Evolutionary conservation across 345 rosid genomes (phyloP), one percentile per base, ranked within the genome.

Genomic region (Euclidium syriacum): DNA sequence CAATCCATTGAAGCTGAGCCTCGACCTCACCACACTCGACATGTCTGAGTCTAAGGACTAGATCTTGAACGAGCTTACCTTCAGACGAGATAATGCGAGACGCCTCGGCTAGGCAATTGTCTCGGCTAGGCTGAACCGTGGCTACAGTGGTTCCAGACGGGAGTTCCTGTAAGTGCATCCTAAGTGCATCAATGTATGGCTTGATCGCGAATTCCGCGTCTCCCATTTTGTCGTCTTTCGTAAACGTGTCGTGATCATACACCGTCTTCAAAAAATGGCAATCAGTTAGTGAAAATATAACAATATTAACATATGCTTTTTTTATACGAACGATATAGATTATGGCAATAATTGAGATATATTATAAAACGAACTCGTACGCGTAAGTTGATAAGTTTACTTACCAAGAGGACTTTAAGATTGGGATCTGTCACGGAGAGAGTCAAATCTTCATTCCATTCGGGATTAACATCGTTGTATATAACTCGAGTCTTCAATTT

Each of bases 201-300:
- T 55, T 79, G 15, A 92, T 80, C 60, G 52, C 75, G 35, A 92
- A 76, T 44, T 87, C 96, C 5, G 95, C 97, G 50, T 90, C 83
- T 64, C 97, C 97, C 99, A 90, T 90, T 70, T 77, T 78, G 62
- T 92, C 99, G 62, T 94, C 99, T 68, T 79, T 85, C 64, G 79
- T 84, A 62, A 94, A 85, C 0, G 85, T 79, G 73, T 87, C 99
- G 27, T 85, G 85, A 72, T 94, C 97, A 53, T 82, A 90, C 53
- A 94, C 96, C n/a, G 72, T 79, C 96, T 87, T 77, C 1, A 5
- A n/a, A 43, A 62, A 18, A 6, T 10, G 17, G 10, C 23, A 46
- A 58, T 18, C 6, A 14, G n/a, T 9, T 10, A 34, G 15, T 8
- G 16, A n/a, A n/a, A n/a, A 32, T 52, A 2, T 35, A 5, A 15